A percentile compares a stretch with the other conserved stretches of the same genome.
phyloP scores from a whole-genome alignment of 805 yeast genomes.

The Saturnispora ahearnii region DNA sequence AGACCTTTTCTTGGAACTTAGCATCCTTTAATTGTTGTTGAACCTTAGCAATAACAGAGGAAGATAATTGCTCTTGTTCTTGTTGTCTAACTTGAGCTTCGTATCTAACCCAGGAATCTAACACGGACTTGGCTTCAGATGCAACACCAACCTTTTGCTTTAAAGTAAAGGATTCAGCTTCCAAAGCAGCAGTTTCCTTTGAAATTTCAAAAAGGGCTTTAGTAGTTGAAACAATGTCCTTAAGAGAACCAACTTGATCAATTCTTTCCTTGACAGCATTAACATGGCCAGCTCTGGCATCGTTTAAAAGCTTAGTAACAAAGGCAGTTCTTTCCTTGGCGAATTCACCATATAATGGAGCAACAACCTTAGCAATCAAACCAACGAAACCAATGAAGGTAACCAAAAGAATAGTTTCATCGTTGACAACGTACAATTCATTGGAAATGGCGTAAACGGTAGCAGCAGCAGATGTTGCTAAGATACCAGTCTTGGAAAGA shows the following conservation, averaged over 20 bases:
- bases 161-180: constrained; percentile 88
- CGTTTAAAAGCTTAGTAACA: constrained; percentile 52
- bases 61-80: constrained; percentile 88
- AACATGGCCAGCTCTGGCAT: constrained; percentile 84
- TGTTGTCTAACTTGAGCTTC: constrained; percentile 93
- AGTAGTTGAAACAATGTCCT: constrained; percentile 87
- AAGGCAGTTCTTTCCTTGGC: constrained; percentile 72
- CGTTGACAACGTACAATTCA: constrained; percentile 87
- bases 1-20: constrained; percentile 87
- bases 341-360: constrained; percentile 92
- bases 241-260: constrained; percentile 75
- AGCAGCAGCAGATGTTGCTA: constrained; percentile 93
- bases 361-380: constrained; percentile 75
- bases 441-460: constrained; percentile 89
- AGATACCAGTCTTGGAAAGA: constrained; percentile 86
- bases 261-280: constrained; percentile 91
- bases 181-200: constrained; percentile 92
- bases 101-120: constrained; percentile 98
- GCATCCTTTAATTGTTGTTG: constrained; percentile 75
- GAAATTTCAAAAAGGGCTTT: constrained; percentile 87
- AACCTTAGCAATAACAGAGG: constrained; percentile 80
- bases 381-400: constrained; percentile 73
- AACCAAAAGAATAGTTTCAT: constrained; percentile 78
- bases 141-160: constrained; percentile 87
- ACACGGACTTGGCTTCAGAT: constrained; percentile 83